A percentile compares a stretch with the other conserved stretches of the same genome.
Evolutionary conservation across 148 eudicot species (phyloP).

Genomic region (Agrostemma githago): DNA sequence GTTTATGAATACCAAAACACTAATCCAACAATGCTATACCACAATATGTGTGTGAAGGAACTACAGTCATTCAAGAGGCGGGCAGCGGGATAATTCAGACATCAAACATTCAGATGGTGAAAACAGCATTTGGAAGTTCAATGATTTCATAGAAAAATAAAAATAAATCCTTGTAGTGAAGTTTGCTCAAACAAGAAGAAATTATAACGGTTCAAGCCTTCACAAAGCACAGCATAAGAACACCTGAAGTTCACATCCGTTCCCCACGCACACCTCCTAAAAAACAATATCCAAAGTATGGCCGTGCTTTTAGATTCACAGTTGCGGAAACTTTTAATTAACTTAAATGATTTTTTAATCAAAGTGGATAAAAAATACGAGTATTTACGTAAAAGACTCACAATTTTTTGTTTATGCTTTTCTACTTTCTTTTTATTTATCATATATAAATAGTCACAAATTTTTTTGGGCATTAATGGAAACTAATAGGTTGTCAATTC

Average conservation of each 20-base stretch:
- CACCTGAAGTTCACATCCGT: not conserved
- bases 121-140: not conserved
- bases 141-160: not conserved
- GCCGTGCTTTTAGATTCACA: not conserved
- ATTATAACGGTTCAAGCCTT: not conserved
- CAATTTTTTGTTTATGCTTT: too few relatives aligned
- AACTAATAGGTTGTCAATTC: too few relatives aligned
- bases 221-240: not conserved
- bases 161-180: not conserved
- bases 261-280: not conserved
- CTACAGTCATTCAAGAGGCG: not conserved
- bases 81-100: not conserved
- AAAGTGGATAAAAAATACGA: too few relatives aligned
- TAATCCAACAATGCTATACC: not conserved
- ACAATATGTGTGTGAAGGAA: not conserved
- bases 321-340: not conserved
- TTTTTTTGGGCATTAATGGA: too few relatives aligned
- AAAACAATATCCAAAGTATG: not conserved
- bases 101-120: not conserved
- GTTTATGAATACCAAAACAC: constrained; percentile 1
- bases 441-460: too few relatives aligned
- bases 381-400: too few relatives aligned
- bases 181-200: not conserved
- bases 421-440: too few relatives aligned
- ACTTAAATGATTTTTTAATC: too few relatives aligned